Conservation (phyloP, 768 basidiomycete species). For the Auriscalpium vulgare region DNA sequence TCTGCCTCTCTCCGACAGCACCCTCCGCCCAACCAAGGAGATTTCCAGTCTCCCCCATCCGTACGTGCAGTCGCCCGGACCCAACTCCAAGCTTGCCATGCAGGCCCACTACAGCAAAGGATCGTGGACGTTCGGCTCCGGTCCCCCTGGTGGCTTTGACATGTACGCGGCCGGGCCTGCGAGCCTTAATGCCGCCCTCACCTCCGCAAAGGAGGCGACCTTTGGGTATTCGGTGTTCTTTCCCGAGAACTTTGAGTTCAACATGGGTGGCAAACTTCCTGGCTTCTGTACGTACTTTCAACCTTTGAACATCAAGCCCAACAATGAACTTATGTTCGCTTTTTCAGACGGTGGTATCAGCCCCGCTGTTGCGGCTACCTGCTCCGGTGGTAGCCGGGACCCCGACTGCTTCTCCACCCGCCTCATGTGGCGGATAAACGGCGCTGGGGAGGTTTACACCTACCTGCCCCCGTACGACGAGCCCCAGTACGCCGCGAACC, state of each 20-base stretch:
- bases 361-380: constrained; percentile 32
- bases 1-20: constrained; percentile 20
- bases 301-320: no score
- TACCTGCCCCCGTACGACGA: constrained; percentile 47
- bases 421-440: constrained; percentile 60
- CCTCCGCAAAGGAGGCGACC: constrained; percentile 58
- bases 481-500: constrained; percentile 35
- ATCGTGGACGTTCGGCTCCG: constrained; percentile 42
- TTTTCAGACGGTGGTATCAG: no score
- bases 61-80: constrained; percentile 20
- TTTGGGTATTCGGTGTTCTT: constrained; percentile 59
- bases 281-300: constrained; percentile 47
- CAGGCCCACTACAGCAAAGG: constrained; percentile 30
- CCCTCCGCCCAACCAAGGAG: constrained; percentile 18
- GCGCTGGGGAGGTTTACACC: constrained; percentile 61
- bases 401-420: constrained; percentile 54
- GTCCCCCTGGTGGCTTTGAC: constrained; percentile 53
- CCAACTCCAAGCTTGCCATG: constrained; percentile 16
- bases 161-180: constrained; percentile 61
- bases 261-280: constrained; percentile 65
- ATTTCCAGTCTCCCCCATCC: constrained; percentile 18
- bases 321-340: no score
- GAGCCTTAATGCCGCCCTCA: constrained; percentile 35
- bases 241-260: constrained; percentile 50
- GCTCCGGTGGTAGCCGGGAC: constrained; percentile 58